phyloP scores from a whole-genome alignment of 1,139 yeast genomes.

The Spathaspora sp. region DNA sequence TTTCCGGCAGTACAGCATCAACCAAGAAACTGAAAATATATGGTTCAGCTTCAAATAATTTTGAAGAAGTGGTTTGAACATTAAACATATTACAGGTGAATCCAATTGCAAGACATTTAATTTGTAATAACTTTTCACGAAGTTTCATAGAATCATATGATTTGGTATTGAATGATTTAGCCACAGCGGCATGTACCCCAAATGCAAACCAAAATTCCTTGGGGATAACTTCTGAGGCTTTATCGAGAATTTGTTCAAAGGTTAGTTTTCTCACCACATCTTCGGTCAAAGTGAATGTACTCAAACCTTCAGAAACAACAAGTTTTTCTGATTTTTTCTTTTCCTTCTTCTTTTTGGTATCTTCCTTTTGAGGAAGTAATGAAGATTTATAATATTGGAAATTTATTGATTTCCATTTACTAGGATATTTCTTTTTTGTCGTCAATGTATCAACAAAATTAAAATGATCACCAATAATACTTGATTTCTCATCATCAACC shows the following conservation, averaged over 20 bases:
- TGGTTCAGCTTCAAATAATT: conserved; percentile 74
- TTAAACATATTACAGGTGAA: conserved; percentile 50
- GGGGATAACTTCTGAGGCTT: conserved; percentile 61
- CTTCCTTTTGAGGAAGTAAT: conserved; percentile 6
- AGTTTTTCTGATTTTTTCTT: conserved; percentile 11
- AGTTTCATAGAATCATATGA: conserved; percentile 53
- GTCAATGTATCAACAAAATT: conserved; percentile 55
- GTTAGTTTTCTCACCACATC: conserved; percentile 52
- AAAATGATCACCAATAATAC: conserved; percentile 47
- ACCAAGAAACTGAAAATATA: conserved; percentile 69
- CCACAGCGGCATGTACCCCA: conserved; percentile 58
- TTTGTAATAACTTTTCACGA: conserved; percentile 59
- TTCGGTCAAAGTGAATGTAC: conserved; percentile 43
- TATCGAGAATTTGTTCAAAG: conserved; percentile 63
- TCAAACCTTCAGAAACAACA: conserved; percentile 40
- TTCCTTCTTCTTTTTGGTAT: background rate
- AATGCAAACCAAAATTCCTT: conserved; percentile 63
- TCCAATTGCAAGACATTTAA: conserved; percentile 69
- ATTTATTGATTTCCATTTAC: conserved; percentile 56
- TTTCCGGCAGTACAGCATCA: conserved; percentile 60
- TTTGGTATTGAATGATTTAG: conserved; percentile 68
- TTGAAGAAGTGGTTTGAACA: conserved; percentile 57
- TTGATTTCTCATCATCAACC: conserved; percentile 17
- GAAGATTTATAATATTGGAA: conserved; percentile 51
- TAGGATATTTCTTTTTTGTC: conserved; percentile 48